These are phyloP conservation scores for Petunia axillaris DNA, from an alignment of 257 asterid species.

Conservation along the genomic window DNA sequence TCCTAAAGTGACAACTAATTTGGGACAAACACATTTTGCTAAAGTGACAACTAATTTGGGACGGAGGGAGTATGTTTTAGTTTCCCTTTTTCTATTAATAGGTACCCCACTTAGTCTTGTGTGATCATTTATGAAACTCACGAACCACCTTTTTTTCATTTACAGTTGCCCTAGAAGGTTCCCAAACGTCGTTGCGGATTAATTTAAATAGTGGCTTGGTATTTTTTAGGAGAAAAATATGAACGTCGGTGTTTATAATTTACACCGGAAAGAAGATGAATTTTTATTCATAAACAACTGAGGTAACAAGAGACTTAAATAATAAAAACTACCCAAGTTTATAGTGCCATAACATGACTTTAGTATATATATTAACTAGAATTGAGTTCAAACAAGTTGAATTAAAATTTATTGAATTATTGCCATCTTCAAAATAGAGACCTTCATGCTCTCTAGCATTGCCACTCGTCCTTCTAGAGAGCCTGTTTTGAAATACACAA, in stretches of 20 bases:
- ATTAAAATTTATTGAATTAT: not conserved
- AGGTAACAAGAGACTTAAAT: not conserved
- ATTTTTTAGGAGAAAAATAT: not conserved
- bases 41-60: too few relatives aligned
- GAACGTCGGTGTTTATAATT: not conserved
- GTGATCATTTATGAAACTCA: slow-evolving; percentile 22
- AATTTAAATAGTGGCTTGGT: slow-evolving; percentile 8
- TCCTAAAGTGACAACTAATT: too few relatives aligned
- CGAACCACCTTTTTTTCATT: not conserved
- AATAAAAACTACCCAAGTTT: slow-evolving; percentile 19
- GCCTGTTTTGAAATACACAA: not conserved
- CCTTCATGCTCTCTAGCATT: not conserved
- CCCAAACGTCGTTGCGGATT: slow-evolving; percentile 21
- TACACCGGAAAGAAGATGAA: slow-evolving; percentile 2
- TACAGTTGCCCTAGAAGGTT: not conserved
- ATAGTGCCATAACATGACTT: slow-evolving; percentile 12
- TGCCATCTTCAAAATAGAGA: slow-evolving; percentile 17
- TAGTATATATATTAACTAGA: not conserved
- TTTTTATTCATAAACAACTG: not conserved
- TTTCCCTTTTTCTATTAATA: not conserved
- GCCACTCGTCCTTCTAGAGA: slow-evolving; percentile 20
- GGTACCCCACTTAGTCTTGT: slow-evolving; percentile 7
- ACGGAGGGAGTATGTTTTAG: not conserved
- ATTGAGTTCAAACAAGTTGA: not conserved
- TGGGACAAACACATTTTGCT: too few relatives aligned